These are phyloP conservation scores for Venturia nashicola DNA, from an alignment of 2,329 filamentous ascomycete genomes.

Conservation along the genomic window DNA sequence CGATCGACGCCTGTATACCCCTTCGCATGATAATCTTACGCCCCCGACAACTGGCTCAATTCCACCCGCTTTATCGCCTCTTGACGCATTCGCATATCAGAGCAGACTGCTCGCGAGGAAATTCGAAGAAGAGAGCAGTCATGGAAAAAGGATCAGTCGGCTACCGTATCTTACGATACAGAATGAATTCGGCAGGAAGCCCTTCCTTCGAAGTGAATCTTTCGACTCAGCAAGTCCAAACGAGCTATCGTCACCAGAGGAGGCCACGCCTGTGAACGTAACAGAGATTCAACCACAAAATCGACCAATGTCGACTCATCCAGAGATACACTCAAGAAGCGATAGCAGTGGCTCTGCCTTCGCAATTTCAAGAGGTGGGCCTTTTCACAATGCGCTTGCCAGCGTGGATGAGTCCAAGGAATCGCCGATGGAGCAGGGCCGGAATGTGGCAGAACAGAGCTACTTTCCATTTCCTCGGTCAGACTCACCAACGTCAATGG, in stretches of 20 bases:
- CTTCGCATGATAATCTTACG: slow-evolving; percentile 21
- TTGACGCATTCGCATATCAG: slow-evolving; percentile 90
- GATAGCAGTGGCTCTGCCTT: slow-evolving; percentile 15
- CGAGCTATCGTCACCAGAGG: slow-evolving; percentile 4
- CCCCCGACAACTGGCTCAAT: slow-evolving; percentile 43
- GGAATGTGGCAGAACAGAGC: slow-evolving; percentile 13
- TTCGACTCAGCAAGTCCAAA: background rate
- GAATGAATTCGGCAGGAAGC: slow-evolving; percentile 62
- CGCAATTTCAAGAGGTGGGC: background rate
- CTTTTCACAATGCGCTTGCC: slow-evolving; percentile 20
- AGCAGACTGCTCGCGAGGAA: slow-evolving; percentile 78
- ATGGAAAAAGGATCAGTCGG: slow-evolving; percentile 70
- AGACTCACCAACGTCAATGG: slow-evolving; percentile 32
- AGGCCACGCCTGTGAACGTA: slow-evolving; percentile 12
- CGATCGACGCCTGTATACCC: slow-evolving; percentile 5
- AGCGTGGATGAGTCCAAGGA: slow-evolving; percentile 21
- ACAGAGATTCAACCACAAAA: slow-evolving; percentile 17
- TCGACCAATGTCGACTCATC: slow-evolving; percentile 25
- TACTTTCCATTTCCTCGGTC: slow-evolving; percentile 36
- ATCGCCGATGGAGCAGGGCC: slow-evolving; percentile 9
- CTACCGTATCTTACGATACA: slow-evolving; percentile 72
- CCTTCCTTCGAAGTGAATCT: slow-evolving; percentile 54
- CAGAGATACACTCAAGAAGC: slow-evolving; percentile 13
- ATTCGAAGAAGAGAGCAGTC: slow-evolving; percentile 61
- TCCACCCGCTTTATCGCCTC: slow-evolving; percentile 80